phyloP scores from a whole-genome alignment of 1,284 basidiomycete species.

The Ganoderma sinense region DNA sequence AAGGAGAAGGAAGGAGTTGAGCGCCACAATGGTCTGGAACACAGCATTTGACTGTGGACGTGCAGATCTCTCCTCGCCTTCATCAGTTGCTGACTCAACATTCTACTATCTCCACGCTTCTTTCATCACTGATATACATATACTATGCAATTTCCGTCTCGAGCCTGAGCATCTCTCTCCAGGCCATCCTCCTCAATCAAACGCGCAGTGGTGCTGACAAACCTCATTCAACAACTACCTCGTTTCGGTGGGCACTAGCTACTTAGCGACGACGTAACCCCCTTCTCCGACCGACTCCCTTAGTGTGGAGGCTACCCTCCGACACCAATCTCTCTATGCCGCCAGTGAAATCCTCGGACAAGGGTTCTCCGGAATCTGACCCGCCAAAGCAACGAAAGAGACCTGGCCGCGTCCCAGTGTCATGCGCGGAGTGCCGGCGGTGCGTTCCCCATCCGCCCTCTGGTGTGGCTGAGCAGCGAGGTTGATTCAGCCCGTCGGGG shows the following conservation, averaged over 20 bases:
- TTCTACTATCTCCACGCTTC: neutral
- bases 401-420: conserved; percentile 63
- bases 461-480: conserved; percentile 7
- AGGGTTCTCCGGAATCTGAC: conserved; percentile 23
- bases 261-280: neutral
- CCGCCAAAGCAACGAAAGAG: conserved; percentile 45
- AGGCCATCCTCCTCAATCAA: neutral
- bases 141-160: neutral
- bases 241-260: neutral
- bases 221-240: neutral
- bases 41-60: neutral
- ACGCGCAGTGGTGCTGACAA: conserved; percentile 2
- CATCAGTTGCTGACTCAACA: conserved; percentile 1
- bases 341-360: conserved; percentile 27
- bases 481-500: neutral
- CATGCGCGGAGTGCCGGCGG: conserved; percentile 77
- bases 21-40: neutral
- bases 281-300: neutral
- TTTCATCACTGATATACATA: neutral
- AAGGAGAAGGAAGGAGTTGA: neutral
- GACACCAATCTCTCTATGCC: conserved; percentile 12
- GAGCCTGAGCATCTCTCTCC: neutral
- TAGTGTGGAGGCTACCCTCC: neutral
- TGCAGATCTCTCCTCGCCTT: neutral
- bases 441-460: conserved; percentile 30